These are phyloP conservation scores for Cicer arietinum DNA, from an alignment of 306 rosid species.

Conservation along the genomic window DNA sequence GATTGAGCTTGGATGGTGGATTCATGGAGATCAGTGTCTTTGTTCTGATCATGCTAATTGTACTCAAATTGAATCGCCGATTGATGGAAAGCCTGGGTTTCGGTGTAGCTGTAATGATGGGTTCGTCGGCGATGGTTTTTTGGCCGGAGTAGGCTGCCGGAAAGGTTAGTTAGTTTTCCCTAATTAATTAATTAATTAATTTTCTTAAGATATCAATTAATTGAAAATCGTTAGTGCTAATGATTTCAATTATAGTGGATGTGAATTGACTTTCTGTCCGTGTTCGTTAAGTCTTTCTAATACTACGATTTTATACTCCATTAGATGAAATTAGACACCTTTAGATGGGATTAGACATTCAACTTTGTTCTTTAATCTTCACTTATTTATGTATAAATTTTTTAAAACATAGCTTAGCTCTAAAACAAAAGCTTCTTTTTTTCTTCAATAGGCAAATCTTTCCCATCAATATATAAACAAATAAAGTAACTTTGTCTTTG, in stretches of 20 bases:
- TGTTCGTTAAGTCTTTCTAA: background rate
- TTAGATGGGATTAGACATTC: background rate
- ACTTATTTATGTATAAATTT: background rate
- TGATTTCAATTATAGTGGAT: conserved; percentile 15
- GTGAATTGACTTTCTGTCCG: conserved; percentile 35
- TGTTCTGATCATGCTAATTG: conserved; percentile 69
- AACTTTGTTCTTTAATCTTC: background rate
- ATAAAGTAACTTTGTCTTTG: too few relatives aligned
- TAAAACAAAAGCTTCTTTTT: too few relatives aligned
- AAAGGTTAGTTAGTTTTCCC: conserved; percentile 63
- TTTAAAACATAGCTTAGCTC: background rate
- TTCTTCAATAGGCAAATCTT: too few relatives aligned
- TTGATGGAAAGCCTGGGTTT: conserved; percentile 43
- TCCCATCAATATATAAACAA: too few relatives aligned
- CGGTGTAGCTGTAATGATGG: conserved; percentile 70
- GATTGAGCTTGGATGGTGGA: conserved; percentile 86
- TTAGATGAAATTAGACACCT: background rate
- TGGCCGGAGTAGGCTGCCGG: conserved; percentile 74
- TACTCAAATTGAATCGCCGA: conserved; percentile 42
- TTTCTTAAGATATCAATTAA: background rate
- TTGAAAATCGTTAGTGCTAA: too few relatives aligned
- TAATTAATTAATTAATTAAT: background rate
- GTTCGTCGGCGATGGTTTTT: conserved; percentile 72
- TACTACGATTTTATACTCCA: background rate
- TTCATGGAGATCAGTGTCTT: conserved; percentile 60